Evolutionary conservation across 441 rosid genomes (phyloP), one percentile per base, ranked within the genome.

Genomic region (Populus hybrid): DNA sequence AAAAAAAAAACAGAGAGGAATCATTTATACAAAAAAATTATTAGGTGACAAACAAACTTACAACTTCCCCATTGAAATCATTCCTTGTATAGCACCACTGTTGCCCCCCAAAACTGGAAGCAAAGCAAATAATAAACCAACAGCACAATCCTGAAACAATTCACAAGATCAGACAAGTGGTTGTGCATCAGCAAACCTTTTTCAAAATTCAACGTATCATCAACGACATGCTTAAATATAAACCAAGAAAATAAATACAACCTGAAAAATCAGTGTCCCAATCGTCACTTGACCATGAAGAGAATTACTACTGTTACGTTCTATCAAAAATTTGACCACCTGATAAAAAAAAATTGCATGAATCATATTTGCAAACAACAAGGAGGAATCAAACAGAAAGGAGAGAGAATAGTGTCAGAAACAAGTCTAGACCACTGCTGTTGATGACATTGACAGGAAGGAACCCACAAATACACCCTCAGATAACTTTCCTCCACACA

Each of bases 231-330:
- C n/a, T 61, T 65, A 76, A 74, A 72, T 68, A 73, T 38, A 74
- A 76, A 46, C 35, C 28, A 75, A 67, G 70, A 34, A 18, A 67
- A 57, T 42, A 65, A 73, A 79, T 84, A 38, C 73, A 83, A 94
- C 99, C 99, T 94, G 99, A 85, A 96, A 91, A 79, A 96, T 94
- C 80, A 96, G 95, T 26, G 97, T 96, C 75, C 98, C 99, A 36
- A 96, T 92, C 35, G 98, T 93, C 73, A 96, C 97, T 89, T 96
- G 98, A 82, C 99, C 99, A 78, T 94, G 98, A 77, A 92, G 92
- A 78, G 93, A 79, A 86, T 79, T 93, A 80, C 83, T 91, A 69
- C 88, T 86, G 76, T 89, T 94, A 75, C 88, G 88, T 80, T 96
- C 99, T 46, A 91, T 85, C 77, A 96, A 86, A 90, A 92, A 96